Base-by-base conservation (phyloP, 371 early-diverging fungal genomes). In the Chytridium lagenaria region DNA sequence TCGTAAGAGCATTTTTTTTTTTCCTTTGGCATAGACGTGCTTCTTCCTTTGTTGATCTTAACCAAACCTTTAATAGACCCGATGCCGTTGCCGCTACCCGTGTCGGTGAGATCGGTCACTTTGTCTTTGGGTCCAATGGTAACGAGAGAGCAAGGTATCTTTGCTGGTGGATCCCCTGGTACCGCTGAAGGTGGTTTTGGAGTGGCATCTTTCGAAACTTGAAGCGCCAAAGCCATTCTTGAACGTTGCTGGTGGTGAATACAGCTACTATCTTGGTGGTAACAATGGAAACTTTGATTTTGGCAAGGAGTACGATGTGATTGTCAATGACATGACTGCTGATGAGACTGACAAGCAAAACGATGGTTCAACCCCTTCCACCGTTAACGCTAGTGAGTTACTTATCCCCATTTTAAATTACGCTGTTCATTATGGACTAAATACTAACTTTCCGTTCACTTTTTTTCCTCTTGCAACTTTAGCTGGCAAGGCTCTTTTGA, bases 181-280 rank as follows among this genome's bases (percentile, higher is more conserved):
- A 77, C 91, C 19, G 90, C 90, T 1, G 71, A 72, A 15, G 83
- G 84, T 38, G 87, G 88, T 12, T 77, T 91, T 50, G 85, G 89
- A 19, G 90, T 92, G 22, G 94, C 91, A n/a, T 89, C 92, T 31
- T 82, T 92, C 12, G 92, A 94, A 61, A 91, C 88, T 50, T 30
- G 23, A 31, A n/a, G 49, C 31, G 38, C 65, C 69, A 30, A 49
- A 30, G 50, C 69, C 30, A 28, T 40, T 30, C 44, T 37, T 66
- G 40, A 66, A 15, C 44, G 65, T 70, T 36, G 51, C 34, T n/a
- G 44, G 37, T 23, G 44, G 16, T 5, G 10, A 38, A 3, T 66
- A 30, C 66, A 16, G 22, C 40, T 66, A 40, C 66, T 16, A 26
- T 44, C 15, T 40, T 15, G 66, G 66, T 22, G 36, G 37, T 7